Evolutionary conservation across 1,139 yeast genomes (phyloP).

Genomic region (Yamadazyma blattariae): DNA sequence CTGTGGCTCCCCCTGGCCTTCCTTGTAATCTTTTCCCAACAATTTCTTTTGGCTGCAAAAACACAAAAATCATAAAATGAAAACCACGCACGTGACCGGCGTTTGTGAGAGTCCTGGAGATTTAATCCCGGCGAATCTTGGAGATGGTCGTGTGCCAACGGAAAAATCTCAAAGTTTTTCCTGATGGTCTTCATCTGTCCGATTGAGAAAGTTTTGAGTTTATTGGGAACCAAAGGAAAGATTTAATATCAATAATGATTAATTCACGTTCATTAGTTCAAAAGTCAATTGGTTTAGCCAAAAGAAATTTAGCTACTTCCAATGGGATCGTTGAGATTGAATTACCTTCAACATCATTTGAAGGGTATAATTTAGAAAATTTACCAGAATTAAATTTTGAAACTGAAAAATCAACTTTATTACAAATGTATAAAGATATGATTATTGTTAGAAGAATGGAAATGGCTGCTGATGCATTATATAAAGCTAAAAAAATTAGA

Average conservation of each 20-base stretch:
- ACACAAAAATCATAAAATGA: too few relatives aligned
- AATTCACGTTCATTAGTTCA: constrained; percentile 9
- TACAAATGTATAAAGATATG: constrained; percentile 97
- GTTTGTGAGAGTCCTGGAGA: too few relatives aligned
- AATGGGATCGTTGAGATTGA: constrained; percentile 48
- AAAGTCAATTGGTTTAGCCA: constrained; percentile 13
- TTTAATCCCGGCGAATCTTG: too few relatives aligned
- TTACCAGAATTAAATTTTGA: constrained; percentile 67
- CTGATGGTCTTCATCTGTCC: constrained; percentile 5
- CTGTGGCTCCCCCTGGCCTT: too few relatives aligned
- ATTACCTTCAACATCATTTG: constrained; percentile 75
- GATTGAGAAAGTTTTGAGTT: not conserved
- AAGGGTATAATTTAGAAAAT: constrained; percentile 73
- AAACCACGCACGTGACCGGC: too few relatives aligned
- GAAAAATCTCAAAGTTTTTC: too few relatives aligned
- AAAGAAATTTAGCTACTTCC: constrained; percentile 35
- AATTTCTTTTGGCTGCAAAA: too few relatives aligned
- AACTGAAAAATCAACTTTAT: constrained; percentile 74
- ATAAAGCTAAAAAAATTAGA: constrained; percentile 97
- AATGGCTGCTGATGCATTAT: constrained; percentile 97
- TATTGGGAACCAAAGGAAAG: too few relatives aligned
- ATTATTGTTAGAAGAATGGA: constrained; percentile 93
- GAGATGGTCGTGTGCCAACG: too few relatives aligned
- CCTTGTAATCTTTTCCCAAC: too few relatives aligned
- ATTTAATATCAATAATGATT: constrained; percentile 4